These are phyloP conservation scores for Suhomyces guaymorum DNA, from an alignment of 1,139 yeast species.

Conservation along the genomic window DNA sequence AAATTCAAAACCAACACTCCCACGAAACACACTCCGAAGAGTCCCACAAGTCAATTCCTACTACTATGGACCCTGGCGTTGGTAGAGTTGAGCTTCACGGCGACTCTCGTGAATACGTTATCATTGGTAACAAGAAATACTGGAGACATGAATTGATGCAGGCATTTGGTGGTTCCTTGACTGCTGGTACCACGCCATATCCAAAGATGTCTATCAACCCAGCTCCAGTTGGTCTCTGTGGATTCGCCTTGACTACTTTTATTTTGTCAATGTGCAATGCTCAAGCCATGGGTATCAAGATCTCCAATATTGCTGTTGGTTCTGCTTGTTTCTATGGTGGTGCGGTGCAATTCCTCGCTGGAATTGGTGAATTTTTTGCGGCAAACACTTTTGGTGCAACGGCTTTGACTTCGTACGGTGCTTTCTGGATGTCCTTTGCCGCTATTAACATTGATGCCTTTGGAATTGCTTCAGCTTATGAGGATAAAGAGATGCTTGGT, in stretches of 20 bases:
- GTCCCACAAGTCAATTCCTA: constrained; percentile 6
- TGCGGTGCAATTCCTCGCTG: constrained; percentile 61
- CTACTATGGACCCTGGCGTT: constrained; percentile 1
- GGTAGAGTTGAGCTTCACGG: constrained; percentile 9
- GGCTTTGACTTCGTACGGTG: constrained; percentile 70
- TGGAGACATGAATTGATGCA: constrained; percentile 40
- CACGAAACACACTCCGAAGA: constrained; percentile 8
- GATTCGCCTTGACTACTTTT: constrained; percentile 54
- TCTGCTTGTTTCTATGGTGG: constrained; percentile 64
- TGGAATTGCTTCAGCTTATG: constrained; percentile 55
- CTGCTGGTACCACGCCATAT: constrained; percentile 39
- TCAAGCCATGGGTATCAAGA: constrained; percentile 53
- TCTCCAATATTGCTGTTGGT: constrained; percentile 49
- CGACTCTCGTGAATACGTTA: constrained; percentile 57
- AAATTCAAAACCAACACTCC: background rate
- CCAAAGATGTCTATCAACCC: constrained; percentile 50
- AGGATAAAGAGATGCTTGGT: constrained; percentile 41
- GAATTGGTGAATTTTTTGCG: constrained; percentile 61
- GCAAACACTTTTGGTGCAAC: constrained; percentile 70
- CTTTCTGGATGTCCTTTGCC: constrained; percentile 71
- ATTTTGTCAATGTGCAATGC: constrained; percentile 50
- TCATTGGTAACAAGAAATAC: constrained; percentile 72
- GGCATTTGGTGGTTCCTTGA: constrained; percentile 46
- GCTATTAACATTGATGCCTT: constrained; percentile 57
- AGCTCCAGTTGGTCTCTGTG: constrained; percentile 60